Evolutionary conservation across 2,329 filamentous ascomycete genomes (phyloP).

Genomic region (Graphium sp.): DNA sequence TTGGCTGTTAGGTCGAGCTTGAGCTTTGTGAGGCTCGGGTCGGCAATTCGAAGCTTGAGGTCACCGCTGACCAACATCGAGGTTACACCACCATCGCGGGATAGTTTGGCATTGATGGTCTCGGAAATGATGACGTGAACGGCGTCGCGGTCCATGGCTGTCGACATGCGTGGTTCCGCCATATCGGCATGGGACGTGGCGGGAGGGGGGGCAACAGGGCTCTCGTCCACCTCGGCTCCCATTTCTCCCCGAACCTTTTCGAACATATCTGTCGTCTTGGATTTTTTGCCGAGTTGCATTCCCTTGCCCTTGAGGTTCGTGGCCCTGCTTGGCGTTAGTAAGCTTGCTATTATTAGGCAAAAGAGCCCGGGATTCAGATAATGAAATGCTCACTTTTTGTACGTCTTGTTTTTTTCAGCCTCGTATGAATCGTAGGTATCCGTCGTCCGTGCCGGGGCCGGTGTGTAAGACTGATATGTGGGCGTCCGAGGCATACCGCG

Average conservation of each 20-base stretch:
- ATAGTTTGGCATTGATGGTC: slow-evolving; percentile 76
- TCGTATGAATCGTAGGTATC: slow-evolving; percentile 91
- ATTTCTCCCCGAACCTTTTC: slow-evolving; percentile 87
- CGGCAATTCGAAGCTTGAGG: slow-evolving; percentile 76
- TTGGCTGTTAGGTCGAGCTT: slow-evolving; percentile 67
- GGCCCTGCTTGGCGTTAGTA: slow-evolving; percentile 19
- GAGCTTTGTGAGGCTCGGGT: slow-evolving; percentile 78
- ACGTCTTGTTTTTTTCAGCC: slow-evolving; percentile 89
- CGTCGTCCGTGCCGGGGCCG: slow-evolving; percentile 55
- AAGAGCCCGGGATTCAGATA: neutral
- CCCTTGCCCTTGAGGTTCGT: slow-evolving; percentile 77
- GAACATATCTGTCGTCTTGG: slow-evolving; percentile 93
- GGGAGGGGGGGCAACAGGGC: slow-evolving; percentile 44
- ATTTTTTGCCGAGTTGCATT: slow-evolving; percentile 99
- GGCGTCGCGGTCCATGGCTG: slow-evolving; percentile 62
- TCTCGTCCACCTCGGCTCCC: slow-evolving; percentile 68
- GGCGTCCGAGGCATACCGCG: slow-evolving; percentile 49
- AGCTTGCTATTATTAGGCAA: slow-evolving; percentile 9
- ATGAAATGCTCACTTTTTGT: slow-evolving; percentile 46
- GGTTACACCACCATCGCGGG: slow-evolving; percentile 72
- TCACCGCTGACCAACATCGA: slow-evolving; percentile 85
- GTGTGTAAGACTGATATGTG: slow-evolving; percentile 77
- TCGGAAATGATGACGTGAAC: slow-evolving; percentile 82
- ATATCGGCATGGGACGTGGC: slow-evolving; percentile 32
- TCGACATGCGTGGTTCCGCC: slow-evolving; percentile 38